Conservation (phyloP, 768 basidiomycete genomes). For the Boletus rubropictus region DNA sequence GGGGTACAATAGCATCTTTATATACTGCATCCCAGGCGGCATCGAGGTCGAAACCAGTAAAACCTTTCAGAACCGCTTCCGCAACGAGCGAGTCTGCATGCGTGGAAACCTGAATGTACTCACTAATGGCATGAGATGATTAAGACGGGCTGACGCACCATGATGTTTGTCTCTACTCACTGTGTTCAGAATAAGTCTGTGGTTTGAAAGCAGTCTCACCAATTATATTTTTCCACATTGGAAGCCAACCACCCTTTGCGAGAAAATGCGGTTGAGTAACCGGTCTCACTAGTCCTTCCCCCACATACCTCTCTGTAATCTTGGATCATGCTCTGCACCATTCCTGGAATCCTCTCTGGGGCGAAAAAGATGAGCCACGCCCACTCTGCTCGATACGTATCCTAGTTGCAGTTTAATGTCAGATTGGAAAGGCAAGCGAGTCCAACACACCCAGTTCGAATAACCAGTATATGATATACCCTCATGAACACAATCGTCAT, state of each 20-base stretch:
- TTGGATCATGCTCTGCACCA: slow-evolving; percentile 76
- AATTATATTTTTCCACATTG: slow-evolving; percentile 88
- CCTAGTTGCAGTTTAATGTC: slow-evolving; percentile 36
- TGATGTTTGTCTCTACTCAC: slow-evolving; percentile 68
- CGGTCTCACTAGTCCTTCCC: not conserved
- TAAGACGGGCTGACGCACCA: slow-evolving; percentile 37
- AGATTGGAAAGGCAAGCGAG: not conserved
- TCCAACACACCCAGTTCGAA: slow-evolving; percentile 60
- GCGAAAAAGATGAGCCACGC: slow-evolving; percentile 73
- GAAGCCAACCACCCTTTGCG: slow-evolving; percentile 67
- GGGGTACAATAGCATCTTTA: slow-evolving; percentile 67
- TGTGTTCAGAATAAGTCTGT: not conserved
- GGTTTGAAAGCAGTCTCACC: slow-evolving; percentile 31
- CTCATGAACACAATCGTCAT: slow-evolving; percentile 58
- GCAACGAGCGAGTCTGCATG: slow-evolving; percentile 77
- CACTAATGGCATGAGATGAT: not conserved
- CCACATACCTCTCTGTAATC: slow-evolving; percentile 58
- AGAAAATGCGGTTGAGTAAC: not conserved
- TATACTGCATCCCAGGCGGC: slow-evolving; percentile 69
- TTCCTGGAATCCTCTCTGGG: slow-evolving; percentile 69
- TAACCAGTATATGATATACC: slow-evolving; percentile 76
- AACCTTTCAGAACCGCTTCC: slow-evolving; percentile 63
- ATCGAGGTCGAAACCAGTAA: slow-evolving; percentile 55
- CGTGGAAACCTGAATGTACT: slow-evolving; percentile 51
- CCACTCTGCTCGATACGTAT: slow-evolving; percentile 76